A percentile compares a stretch with the other conserved stretches of the same genome.
phyloP scores from a whole-genome alignment of 2,329 filamentous ascomycete species.

The Gliomastix tumulicola region DNA sequence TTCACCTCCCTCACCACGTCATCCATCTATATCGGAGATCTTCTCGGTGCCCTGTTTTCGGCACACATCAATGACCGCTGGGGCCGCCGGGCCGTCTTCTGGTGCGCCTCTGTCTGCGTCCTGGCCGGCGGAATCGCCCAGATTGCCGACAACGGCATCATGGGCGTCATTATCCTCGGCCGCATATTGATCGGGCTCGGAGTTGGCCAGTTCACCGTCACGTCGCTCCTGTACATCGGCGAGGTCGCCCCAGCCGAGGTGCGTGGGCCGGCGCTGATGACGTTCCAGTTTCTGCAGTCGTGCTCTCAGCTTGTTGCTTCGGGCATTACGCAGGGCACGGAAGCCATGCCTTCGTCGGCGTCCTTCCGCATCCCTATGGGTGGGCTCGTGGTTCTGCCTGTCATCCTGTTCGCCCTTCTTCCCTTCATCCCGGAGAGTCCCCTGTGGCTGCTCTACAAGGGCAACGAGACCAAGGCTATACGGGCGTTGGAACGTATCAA shows the following conservation, averaged over 20 bases:
- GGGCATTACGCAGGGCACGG: constrained; percentile 14
- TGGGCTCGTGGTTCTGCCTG: constrained; percentile 11
- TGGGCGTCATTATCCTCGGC: constrained; percentile 9
- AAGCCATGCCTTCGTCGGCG: constrained; percentile 8
- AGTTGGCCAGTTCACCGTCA: constrained; percentile 11
- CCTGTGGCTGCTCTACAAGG: constrained; percentile 18
- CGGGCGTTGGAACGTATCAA: constrained; percentile 22
- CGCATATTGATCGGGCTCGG: constrained; percentile 10
- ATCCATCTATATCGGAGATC: constrained; percentile 26
- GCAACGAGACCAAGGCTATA: constrained; percentile 15
- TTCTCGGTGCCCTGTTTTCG: constrained; percentile 19
- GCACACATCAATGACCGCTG: constrained; percentile 23
- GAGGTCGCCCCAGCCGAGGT: constrained; percentile 15
- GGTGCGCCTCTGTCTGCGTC: constrained; percentile 18
- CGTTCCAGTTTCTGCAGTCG: constrained; percentile 20
- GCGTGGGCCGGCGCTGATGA: constrained; percentile 18
- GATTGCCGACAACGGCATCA: constrained; percentile 4
- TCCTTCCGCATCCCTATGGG: constrained; percentile 15
- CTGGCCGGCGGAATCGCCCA: constrained; percentile 10
- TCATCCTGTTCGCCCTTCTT: constrained; percentile 10
- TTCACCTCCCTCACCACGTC: constrained; percentile 20
- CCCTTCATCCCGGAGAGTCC: constrained; percentile 14
- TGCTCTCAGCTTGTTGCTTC: constrained; percentile 17
- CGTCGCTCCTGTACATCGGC: constrained; percentile 10
- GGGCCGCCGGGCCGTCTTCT: constrained; percentile 21